Conservation (phyloP, 148 eudicot genomes). For the Amaranthus cruentus region DNA sequence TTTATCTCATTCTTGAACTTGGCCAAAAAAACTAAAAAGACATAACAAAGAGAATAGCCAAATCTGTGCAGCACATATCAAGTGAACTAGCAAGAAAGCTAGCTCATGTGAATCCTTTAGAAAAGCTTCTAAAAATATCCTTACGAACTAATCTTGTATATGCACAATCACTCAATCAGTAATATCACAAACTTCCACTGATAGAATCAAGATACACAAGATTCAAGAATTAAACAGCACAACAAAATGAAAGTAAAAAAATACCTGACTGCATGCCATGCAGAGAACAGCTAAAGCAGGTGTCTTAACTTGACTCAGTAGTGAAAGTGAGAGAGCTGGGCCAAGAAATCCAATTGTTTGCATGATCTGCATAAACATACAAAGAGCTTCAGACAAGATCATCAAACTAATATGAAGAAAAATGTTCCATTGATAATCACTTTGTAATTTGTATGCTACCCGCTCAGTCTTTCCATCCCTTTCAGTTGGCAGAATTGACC, state of each 20-base stretch:
- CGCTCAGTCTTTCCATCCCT: too few relatives aligned
- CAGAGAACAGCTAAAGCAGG: slow-evolving; percentile 91
- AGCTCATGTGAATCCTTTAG: not conserved
- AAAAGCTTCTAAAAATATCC: not conserved
- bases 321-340: slow-evolving; percentile 90
- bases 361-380: slow-evolving; percentile 66
- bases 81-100: not conserved
- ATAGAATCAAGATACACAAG: not conserved
- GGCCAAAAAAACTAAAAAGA: not conserved
- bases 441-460: not conserved
- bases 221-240: not conserved
- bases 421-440: not conserved
- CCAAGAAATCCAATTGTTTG: slow-evolving; percentile 94
- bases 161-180: not conserved
- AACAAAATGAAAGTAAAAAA: slow-evolving; percentile 2
- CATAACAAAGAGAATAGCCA: not conserved
- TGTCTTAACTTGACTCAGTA: slow-evolving; percentile 67
- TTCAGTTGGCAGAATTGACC: too few relatives aligned
- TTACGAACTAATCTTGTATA: not conserved
- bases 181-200: not conserved
- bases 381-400: not conserved
- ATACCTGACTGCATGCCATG: slow-evolving; percentile 99
- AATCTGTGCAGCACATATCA: not conserved
- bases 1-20: slow-evolving; percentile 6
- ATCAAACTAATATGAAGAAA: not conserved